phyloP scores from a whole-genome alignment of 1,139 yeast species.

The Geotrichum reessii region DNA sequence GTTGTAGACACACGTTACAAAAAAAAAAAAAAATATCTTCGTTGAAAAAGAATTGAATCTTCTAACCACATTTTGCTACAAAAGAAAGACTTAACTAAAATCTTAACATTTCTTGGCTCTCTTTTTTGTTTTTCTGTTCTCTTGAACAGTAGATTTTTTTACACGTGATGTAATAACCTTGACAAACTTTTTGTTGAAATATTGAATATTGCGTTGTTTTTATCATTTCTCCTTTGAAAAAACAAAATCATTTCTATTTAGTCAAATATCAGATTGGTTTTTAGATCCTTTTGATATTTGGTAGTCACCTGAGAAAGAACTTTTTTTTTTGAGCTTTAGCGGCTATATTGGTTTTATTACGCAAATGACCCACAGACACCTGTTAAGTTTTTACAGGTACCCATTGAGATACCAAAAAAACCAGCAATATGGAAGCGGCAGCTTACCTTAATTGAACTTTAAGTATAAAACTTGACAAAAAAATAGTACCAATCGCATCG shows the following conservation, averaged over 20 bases:
- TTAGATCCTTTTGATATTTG: neutral
- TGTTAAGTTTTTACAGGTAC: no score
- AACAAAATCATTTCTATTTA: neutral
- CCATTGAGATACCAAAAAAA: no score
- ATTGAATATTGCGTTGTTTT: no score
- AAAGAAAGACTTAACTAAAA: neutral
- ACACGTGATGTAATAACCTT: no score
- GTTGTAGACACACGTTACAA: neutral
- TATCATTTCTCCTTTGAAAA: no score
- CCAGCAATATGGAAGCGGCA: no score
- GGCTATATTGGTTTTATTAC: neutral
- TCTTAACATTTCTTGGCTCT: neutral
- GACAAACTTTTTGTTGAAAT: no score
- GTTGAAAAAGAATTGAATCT: neutral
- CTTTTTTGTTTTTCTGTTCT: no score
- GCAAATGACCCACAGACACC: neutral
- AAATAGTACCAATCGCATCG: no score
- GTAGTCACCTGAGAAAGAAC: neutral
- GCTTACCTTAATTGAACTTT: no score
- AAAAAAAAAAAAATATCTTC: neutral
- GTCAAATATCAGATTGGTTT: neutral
- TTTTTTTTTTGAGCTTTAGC: neutral
- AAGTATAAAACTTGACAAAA: no score
- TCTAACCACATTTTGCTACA: neutral
- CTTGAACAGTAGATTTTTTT: no score